These are phyloP conservation scores for Botryosphaeria agaves DNA, from an alignment of 2,329 filamentous ascomycete species.

Conservation along the genomic window DNA sequence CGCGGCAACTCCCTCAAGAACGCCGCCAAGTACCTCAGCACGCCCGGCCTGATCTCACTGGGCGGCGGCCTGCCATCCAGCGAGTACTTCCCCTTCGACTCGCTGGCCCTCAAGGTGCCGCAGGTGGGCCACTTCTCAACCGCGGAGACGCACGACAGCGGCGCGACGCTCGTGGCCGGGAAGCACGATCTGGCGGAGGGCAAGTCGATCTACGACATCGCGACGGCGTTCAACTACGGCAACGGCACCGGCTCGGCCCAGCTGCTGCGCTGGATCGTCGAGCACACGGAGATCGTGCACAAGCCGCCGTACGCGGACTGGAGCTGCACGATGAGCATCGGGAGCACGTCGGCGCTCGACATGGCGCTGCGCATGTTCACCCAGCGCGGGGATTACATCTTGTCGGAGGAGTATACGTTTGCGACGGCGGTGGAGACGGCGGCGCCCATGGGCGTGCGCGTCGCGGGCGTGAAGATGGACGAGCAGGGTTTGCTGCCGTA, in stretches of 20 bases:
- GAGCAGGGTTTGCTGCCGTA: constrained; percentile 45
- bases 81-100: constrained; percentile 83
- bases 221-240: constrained; percentile 83
- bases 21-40: constrained; percentile 63
- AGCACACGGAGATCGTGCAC: constrained; percentile 87
- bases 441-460: constrained; percentile 41
- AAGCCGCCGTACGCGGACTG: constrained; percentile 81
- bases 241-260: constrained; percentile 76
- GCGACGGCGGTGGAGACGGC: constrained; percentile 55
- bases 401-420: constrained; percentile 89
- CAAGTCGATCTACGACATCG: constrained; percentile 52
- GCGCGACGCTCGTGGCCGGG: constrained; percentile 46
- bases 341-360: constrained; percentile 75
- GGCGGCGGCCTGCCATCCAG: constrained; percentile 81
- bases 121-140: constrained; percentile 53
- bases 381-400: constrained; percentile 54
- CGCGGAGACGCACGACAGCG: constrained; percentile 41
- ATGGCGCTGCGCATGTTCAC: constrained; percentile 71
- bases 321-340: constrained; percentile 67
- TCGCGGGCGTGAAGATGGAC: constrained; percentile 47
- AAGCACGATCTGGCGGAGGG: constrained; percentile 67
- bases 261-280: constrained; percentile 76
- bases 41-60: constrained; percentile 73
- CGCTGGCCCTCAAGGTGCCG: constrained; percentile 59
- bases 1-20: constrained; percentile 52